Evolutionary conservation across 441 rosid species (phyloP).

Genomic region (Adansonia gregorii): DNA sequence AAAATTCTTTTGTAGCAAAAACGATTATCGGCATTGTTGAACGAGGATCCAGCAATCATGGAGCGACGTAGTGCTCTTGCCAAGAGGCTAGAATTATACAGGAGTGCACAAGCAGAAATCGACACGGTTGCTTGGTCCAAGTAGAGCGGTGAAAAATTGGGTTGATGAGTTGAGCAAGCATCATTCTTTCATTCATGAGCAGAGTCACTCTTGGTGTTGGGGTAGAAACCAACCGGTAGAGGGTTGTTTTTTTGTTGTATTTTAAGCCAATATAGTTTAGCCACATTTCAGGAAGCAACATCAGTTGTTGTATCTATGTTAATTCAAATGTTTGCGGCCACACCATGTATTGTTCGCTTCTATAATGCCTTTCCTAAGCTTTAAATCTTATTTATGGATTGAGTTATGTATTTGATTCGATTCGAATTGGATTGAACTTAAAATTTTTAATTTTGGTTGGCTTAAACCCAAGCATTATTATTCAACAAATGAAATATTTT

Average conservation of each 20-base stretch:
- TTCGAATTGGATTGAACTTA: no score
- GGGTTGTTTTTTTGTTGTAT: constrained; percentile 13
- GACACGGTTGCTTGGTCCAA: constrained; percentile 95
- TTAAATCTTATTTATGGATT: no score
- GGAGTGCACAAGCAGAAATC: constrained; percentile 86
- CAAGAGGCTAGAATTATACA: constrained; percentile 83
- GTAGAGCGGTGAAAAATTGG: constrained; percentile 47
- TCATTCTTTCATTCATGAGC: constrained; percentile 41
- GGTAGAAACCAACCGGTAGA: no score
- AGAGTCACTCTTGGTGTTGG: background rate
- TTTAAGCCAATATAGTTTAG: constrained; percentile 11
- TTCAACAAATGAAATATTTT: no score
- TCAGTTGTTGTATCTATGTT: background rate
- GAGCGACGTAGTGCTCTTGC: constrained; percentile 82
- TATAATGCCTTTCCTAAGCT: no score
- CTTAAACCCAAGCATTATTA: no score
- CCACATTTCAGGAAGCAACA: constrained; percentile 9
- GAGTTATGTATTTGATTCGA: no score
- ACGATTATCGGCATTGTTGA: constrained; percentile 72
- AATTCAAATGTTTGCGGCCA: background rate
- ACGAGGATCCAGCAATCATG: constrained; percentile 96
- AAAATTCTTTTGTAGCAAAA: constrained; percentile 62
- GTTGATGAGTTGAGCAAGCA: background rate
- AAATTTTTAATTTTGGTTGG: no score
- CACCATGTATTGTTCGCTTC: background rate